Evolutionary conservation across 169 alveolate species (phyloP).

Genomic region (Eimeria brunetti): DNA sequence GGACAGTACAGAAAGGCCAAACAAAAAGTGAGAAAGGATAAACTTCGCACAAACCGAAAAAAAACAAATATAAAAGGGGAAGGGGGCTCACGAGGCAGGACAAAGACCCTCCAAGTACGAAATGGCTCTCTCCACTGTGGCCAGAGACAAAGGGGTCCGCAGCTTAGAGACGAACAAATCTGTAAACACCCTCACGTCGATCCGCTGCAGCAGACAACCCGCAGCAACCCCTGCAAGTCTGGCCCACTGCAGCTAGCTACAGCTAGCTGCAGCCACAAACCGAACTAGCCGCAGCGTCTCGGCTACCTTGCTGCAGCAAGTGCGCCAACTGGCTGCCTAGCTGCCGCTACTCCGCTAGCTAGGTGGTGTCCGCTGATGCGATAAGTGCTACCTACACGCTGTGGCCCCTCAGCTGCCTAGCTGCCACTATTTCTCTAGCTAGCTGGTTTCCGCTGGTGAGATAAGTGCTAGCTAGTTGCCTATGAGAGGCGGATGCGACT

Average conservation of each 20-base stretch:
- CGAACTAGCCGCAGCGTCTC: background rate
- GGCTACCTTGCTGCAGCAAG: background rate
- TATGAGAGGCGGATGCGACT: background rate
- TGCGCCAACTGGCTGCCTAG: background rate
- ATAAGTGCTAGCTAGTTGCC: background rate
- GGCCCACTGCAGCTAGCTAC: background rate
- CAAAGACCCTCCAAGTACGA: constrained; percentile 13
- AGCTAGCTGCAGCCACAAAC: background rate
- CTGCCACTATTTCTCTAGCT: too few relatives aligned
- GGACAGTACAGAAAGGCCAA: too few relatives aligned
- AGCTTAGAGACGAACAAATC: constrained; percentile 55
- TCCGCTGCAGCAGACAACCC: constrained; percentile 48
- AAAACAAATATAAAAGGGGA: background rate
- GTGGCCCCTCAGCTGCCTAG: too few relatives aligned
- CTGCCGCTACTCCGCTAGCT: constrained; percentile 1
- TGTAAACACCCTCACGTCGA: constrained; percentile 54
- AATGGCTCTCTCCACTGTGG: constrained; percentile 49
- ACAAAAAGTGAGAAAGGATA: too few relatives aligned
- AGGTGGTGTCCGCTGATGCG: background rate
- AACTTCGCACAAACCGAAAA: too few relatives aligned
- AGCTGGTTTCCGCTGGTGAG: background rate
- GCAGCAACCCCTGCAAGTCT: background rate
- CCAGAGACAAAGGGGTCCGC: constrained; percentile 36
- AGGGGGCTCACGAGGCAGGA: constrained; percentile 34
- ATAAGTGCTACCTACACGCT: background rate